Base-by-base conservation (phyloP, 176 grass and related monocot genomes). In the Triticum monococcum region DNA sequence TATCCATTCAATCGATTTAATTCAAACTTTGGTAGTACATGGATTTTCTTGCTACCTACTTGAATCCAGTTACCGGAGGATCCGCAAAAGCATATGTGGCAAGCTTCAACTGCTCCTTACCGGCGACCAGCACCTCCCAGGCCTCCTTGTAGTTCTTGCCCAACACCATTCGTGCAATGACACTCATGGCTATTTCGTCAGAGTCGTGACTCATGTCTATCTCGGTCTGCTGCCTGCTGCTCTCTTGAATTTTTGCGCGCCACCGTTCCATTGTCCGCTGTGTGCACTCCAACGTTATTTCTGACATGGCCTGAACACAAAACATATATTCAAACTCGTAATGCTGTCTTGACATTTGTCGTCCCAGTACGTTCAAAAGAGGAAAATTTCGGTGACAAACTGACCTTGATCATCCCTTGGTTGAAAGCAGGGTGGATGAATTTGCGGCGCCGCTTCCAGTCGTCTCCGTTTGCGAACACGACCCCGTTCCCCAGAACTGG, bases 361-460 rank as follows among this genome's bases (percentile, higher is more conserved):
- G 18, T 59, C 22, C 18, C 2, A 8, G 54, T 22, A 8, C 7
- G 16, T 54, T 54, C 17, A 6, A 22, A 40, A 40, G 8, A 40
- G 2, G 8, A 40, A 9, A 40, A 40, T 40, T 40, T 37, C 36
- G 8, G 38, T 40, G 8, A 40, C 38, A 62, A 62, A 62, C 2
- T 62, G 10, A 88, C 89, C 92, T 94, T 94, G 62, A 94, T 64
- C 24, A 81, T 94, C 9, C 91, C 92, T 16, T 86, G 85, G 79
- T 72, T 84, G 83, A 94, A 94, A 18, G 80, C 79, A 5, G 92
- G 92, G 22, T 80, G 89, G 8, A 94, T 61, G 2, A 89, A 83
- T 64, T 77, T 91, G 1, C 89, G 83, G 36, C 91, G 92, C 18
- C 92, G 83, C 9, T 57, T 82, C 92, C 92, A 94, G 10, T 89